Conservation (phyloP, 2,329 filamentous ascomycete genomes). For the Colletotrichum sp. region DNA sequence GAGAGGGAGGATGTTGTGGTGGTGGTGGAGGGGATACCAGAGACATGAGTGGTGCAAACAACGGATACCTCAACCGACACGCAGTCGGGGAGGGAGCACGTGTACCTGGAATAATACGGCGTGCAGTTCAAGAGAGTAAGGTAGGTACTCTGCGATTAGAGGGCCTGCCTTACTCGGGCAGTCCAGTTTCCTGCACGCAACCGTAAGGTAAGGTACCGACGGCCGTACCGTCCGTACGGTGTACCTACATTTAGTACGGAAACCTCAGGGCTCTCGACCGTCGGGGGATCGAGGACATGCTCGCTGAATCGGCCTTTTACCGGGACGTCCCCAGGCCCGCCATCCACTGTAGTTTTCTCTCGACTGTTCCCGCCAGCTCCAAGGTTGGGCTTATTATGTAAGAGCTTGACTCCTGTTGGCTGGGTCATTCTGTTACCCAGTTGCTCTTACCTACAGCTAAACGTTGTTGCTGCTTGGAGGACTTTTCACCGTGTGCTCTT, state of each 20-base stretch:
- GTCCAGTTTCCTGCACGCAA: not conserved
- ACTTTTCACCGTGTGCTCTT: not conserved
- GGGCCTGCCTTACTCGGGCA: not conserved
- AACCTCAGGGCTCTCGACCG: not conserved
- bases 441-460: conserved; percentile 18
- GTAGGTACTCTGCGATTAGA: not conserved
- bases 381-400: conserved; percentile 21
- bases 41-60: not conserved
- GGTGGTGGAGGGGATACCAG: not conserved
- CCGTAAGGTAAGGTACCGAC: not conserved
- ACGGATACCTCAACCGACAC: not conserved
- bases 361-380: not conserved
- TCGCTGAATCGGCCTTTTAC: conserved; percentile 7
- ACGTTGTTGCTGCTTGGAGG: not conserved
- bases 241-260: not conserved
- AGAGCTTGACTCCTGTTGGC: conserved; percentile 22
- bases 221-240: not conserved
- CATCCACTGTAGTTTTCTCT: not conserved
- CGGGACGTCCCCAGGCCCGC: not conserved
- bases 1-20: not conserved
- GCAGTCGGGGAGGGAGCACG: conserved; percentile 3
- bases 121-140: not conserved
- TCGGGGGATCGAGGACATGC: conserved; percentile 3
- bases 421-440: not conserved
- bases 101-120: not conserved